Percentiles rank a stretch among this genome's conserved stretches.
phyloP scores from a whole-genome alignment of 257 asterid genomes.

The Perilla frutescens region DNA sequence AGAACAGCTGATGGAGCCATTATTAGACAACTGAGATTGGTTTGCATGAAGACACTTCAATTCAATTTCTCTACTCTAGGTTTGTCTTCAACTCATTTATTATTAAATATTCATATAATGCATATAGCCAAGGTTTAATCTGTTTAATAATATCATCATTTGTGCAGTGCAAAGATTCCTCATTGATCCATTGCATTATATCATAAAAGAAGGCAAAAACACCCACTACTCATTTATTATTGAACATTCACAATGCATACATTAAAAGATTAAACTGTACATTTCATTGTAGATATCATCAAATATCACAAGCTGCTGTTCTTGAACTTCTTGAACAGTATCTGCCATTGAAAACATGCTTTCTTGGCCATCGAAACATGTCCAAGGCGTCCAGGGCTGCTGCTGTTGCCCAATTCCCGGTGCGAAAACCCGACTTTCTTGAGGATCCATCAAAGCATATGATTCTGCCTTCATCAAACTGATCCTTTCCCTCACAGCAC shows the following conservation, averaged over 20 bases:
- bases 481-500: constrained; percentile 25
- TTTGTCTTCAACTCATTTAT: neutral
- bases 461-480: no score
- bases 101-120: neutral
- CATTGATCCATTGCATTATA: neutral
- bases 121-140: neutral
- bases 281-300: no score
- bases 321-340: no score
- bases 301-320: no score
- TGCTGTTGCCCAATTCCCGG: neutral
- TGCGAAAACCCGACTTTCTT: neutral
- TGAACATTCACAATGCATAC: no score
- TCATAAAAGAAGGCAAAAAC: neutral
- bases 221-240: neutral
- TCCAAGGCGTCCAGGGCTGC: no score
- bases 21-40: constrained; percentile 13
- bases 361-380: no score
- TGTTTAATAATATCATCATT: neutral
- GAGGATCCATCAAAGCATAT: no score
- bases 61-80: neutral
- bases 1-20: neutral
- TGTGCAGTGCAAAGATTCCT: neutral
- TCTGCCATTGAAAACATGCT: no score
- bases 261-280: neutral
- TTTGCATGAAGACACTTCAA: neutral